Evolutionary conservation across 2,329 filamentous ascomycete species (phyloP).

Genomic region (Didymella arachidicola): DNA sequence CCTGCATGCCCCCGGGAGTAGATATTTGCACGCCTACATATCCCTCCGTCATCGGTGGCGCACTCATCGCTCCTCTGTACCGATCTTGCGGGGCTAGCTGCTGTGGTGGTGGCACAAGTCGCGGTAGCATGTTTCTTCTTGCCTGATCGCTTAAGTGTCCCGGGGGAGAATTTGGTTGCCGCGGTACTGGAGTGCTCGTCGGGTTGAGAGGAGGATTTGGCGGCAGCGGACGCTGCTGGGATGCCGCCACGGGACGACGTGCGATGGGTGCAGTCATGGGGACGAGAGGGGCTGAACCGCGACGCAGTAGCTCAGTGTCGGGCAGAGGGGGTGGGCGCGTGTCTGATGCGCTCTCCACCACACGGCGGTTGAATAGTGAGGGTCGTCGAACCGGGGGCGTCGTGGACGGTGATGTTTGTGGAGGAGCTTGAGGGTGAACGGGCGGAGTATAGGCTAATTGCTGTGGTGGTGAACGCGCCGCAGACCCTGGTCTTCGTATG

Average conservation of each 20-base stretch:
- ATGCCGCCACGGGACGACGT: conserved; percentile 18
- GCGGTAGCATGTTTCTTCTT: conserved; percentile 20
- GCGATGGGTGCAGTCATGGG: conserved; percentile 8
- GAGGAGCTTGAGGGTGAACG: conserved; percentile 6
- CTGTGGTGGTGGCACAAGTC: conserved; percentile 20
- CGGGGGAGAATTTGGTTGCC: neutral
- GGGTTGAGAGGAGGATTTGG: conserved; percentile 16
- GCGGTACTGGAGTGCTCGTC: conserved; percentile 10
- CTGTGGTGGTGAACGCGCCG: conserved; percentile 26
- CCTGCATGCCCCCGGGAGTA: conserved; percentile 1
- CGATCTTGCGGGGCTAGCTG: conserved; percentile 8
- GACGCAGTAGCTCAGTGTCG: conserved; percentile 24
- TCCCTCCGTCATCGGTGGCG: conserved; percentile 26
- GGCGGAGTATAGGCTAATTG: conserved; percentile 3
- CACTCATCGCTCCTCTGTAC: conserved; percentile 27
- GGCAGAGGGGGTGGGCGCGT: conserved; percentile 33
- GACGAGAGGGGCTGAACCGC: conserved; percentile 36
- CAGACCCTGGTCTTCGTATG: conserved; percentile 37
- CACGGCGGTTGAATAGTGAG: conserved; percentile 24
- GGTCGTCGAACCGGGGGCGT: conserved; percentile 19
- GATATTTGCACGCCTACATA: neutral
- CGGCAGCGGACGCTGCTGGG: conserved; percentile 6
- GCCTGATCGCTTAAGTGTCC: conserved; percentile 1
- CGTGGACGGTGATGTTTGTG: conserved; percentile 7
- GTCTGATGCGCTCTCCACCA: conserved; percentile 32